These are phyloP conservation scores for Penicillium steckii DNA, from an alignment of 495 filamentous ascomycete genomes.

Conservation along the genomic window DNA sequence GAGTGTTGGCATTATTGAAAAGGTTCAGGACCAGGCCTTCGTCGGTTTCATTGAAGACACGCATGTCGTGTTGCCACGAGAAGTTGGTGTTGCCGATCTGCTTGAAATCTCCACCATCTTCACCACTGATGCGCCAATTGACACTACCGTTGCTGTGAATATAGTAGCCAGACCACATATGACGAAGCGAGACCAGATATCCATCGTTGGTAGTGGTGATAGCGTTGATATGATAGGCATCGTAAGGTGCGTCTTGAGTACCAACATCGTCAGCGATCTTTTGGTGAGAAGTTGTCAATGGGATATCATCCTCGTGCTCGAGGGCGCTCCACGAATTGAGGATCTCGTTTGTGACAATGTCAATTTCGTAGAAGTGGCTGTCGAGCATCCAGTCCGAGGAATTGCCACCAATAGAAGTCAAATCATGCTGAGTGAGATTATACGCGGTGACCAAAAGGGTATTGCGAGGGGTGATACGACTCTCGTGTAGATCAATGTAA, in stretches of 20 bases:
- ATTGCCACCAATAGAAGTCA: conserved; percentile 38
- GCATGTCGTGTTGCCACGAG: conserved; percentile 45
- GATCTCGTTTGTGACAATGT: conserved; percentile 31
- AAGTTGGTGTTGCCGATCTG: conserved; percentile 38
- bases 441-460: conserved; percentile 57
- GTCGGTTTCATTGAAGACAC: conserved; percentile 36
- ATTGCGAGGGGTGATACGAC: conserved; percentile 43
- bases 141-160: conserved; percentile 37
- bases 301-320: conserved; percentile 24
- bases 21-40: conserved; percentile 24
- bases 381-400: conserved; percentile 46
- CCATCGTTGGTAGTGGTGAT: conserved; percentile 34
- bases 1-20: conserved; percentile 40
- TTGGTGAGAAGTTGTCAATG: conserved; percentile 26
- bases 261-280: conserved; percentile 15
- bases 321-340: conserved; percentile 33
- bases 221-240: conserved; percentile 43
- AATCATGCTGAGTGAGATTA: conserved; percentile 47
- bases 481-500: conserved; percentile 48
- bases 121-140: conserved; percentile 37
- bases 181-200: conserved; percentile 38
- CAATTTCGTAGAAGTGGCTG: conserved; percentile 45
- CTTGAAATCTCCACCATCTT: conserved; percentile 43
- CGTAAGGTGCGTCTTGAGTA: conserved; percentile 29
- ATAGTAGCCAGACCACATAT: conserved; percentile 36